Conservation (phyloP, 176 grass and related monocot genomes). For the maize (Zea mays) region DNA sequence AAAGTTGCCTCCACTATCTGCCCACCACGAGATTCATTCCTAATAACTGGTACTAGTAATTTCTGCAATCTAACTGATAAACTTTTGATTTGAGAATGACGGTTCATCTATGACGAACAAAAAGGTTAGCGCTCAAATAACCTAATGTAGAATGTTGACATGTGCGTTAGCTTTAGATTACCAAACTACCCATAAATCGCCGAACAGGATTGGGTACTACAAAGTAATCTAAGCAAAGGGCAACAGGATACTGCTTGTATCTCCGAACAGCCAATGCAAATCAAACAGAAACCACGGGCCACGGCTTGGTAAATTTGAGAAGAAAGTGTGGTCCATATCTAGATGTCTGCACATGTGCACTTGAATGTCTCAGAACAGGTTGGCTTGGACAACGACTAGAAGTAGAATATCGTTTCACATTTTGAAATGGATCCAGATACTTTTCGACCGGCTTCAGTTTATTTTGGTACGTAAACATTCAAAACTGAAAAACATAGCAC, state of each 20-base stretch:
- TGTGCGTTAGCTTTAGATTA: neutral
- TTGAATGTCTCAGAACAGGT: slow-evolving; percentile 14
- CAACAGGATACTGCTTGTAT: neutral
- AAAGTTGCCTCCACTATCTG: neutral
- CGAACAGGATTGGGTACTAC: neutral
- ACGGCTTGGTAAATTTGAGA: neutral
- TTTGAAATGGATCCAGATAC: neutral
- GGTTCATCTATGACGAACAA: neutral
- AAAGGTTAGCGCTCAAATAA: neutral
- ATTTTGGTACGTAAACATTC: neutral
- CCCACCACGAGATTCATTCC: neutral
- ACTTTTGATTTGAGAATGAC: neutral
- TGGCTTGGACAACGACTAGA: neutral
- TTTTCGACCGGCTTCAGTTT: neutral
- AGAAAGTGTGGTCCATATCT: neutral
- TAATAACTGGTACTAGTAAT: slow-evolving; percentile 12
- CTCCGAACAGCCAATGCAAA: neutral
- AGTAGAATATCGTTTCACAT: neutral
- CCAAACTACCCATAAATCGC: neutral
- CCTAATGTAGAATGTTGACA: neutral
- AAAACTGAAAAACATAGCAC: neutral
- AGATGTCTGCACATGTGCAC: neutral
- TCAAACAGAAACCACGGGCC: neutral
- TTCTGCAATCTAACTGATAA: neutral
- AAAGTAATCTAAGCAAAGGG: neutral